phyloP scores from a whole-genome alignment of 345 rosid genomes.

The Gossypium bickii region DNA sequence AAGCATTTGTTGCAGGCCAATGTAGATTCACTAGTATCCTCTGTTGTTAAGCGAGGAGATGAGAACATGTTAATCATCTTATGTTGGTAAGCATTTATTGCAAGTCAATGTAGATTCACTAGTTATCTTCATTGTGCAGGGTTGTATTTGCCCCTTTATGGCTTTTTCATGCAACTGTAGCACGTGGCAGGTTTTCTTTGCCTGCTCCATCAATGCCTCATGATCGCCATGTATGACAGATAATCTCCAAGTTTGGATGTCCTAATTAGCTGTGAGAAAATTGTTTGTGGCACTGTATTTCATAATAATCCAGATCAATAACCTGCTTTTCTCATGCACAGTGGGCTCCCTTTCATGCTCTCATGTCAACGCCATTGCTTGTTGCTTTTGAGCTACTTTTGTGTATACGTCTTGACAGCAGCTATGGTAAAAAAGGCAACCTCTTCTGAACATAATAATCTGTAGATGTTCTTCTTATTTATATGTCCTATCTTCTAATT shows the following conservation, averaged over 20 bases:
- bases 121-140: conserved; percentile 43
- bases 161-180: conserved; percentile 73
- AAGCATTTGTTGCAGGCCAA: background rate
- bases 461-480: background rate
- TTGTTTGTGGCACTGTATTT: background rate
- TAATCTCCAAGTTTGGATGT: conserved; percentile 6
- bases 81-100: background rate
- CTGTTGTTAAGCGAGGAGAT: conserved; percentile 9
- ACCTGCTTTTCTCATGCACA: conserved; percentile 33
- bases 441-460: conserved; percentile 10
- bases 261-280: background rate
- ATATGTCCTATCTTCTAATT: background rate
- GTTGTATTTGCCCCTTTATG: conserved; percentile 61
- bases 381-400: conserved; percentile 82
- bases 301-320: background rate
- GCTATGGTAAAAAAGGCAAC: conserved; percentile 39
- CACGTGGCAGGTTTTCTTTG: conserved; percentile 83
- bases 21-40: conserved; percentile 40
- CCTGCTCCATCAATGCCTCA: conserved; percentile 88
- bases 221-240: conserved; percentile 60
- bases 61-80: background rate
- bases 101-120: too few species aligned
- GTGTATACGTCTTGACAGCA: conserved; percentile 61
- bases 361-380: conserved; percentile 71
- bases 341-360: conserved; percentile 89